Evolutionary conservation across 2,329 filamentous ascomycete genomes (phyloP), one percentile per base, ranked within the genome.

Genomic region (Pseudogymnoascus sp.): DNA sequence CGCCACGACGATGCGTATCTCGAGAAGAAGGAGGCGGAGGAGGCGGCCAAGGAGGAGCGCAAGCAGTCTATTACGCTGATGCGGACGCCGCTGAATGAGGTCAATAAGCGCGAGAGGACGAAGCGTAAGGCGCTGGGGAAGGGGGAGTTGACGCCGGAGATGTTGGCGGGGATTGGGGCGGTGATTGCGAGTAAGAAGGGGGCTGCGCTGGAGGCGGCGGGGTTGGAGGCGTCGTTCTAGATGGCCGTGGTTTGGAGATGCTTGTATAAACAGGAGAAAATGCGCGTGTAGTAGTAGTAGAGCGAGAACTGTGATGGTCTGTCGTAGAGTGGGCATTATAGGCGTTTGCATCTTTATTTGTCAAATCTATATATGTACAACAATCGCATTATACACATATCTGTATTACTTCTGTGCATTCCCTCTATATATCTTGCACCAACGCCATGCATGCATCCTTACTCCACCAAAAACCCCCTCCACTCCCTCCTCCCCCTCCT

Each of bases 1-100:
- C 82, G 90, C 59, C 91, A 96, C 77, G 89, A 92, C 67, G 78
- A 83, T 53, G 88, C 88, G 74, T 96, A 88, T 73, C 75, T 93
- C 62, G 79, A 79, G 68, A 77, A 80, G 76, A 88, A 87, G 79
- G 79, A 85, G 74, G 77, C 79, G 65, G 82, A 87, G 73, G 87
- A 84, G 65, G 75, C 76, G 59, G 77, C 76, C 67, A 74, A 75
- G 69, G 74, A 78, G 53, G 69, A 65, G 19, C 69, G 67, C 63
- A 70, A 71, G 64, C 69, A 68, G 64, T 35, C 64, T 53, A 53
- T 63, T 5, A 62, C 65, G 36, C 33, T 68, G 63, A 74, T 75
- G 73, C 65, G 66, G 26, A 74, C 71, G 8, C 73, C 73, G 44
- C 38, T 74, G 33, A 71, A 71, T 57, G 71, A 74, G 42, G 61